Evolutionary conservation across 2,329 filamentous ascomycete genomes (phyloP), one percentile per base, ranked within the genome.

Genomic region (Biscogniauxia sp.): DNA sequence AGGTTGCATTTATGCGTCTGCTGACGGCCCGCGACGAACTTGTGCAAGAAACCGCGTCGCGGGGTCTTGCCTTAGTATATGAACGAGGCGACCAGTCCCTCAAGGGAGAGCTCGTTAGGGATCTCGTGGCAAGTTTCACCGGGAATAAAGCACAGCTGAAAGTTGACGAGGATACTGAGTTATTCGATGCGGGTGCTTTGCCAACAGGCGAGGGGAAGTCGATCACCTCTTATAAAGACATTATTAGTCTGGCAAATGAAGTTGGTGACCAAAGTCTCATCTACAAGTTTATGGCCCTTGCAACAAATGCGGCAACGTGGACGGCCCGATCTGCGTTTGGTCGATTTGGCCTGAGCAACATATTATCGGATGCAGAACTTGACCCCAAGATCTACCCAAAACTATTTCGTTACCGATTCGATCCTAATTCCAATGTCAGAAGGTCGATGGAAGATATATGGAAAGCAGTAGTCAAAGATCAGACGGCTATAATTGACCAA

Each of bases 391-490:
- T 99, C 17, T 98, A 97, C 69, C 92, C 93, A 0, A 98, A 97
- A 77, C 84, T 99, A 1, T 99, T 90, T 76, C 86, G 95, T 54
- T 99, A 98, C 76, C 84, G 93, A 55, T 98, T 98, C 63, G 95
- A 99, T 74, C 95, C 95, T 0, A 98, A 97, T 71, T 83, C 88
- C 1, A 97, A 96, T 65, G 95, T 98, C 13, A 92, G 94, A 73
- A 84, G 88, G 54, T 97, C 94, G 0, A 99, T 99, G 95, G 93
- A 96, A 60, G 92, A 96, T 64, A 98, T 99, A 66, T 99, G 95
- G 95, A 93, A 91, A 69, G 89, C 94, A 0, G 79, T 99, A n/a
- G 93, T 98, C 57, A 96, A 96, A 72, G 93, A 98, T 68, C 85
- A 92, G 1, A 88, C 86, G 19, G 82, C 84, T 0, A 91, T 90